phyloP scores from a whole-genome alignment of 1,139 yeast genomes.

The Suhomyces maxii region DNA sequence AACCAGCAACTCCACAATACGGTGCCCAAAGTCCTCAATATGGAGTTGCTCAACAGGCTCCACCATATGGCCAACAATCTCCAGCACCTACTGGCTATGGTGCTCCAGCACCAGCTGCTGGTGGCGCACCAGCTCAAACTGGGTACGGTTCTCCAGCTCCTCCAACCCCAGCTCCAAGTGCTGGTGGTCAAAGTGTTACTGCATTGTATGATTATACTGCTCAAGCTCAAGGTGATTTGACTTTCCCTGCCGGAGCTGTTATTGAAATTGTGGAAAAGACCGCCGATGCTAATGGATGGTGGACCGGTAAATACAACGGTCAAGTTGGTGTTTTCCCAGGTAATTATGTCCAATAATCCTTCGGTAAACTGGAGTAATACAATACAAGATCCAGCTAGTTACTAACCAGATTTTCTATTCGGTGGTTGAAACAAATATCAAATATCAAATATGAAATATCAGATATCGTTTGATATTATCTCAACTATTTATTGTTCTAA shows the following conservation, averaged over 20 bases:
- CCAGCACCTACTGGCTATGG: constrained; percentile 11
- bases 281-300: constrained; percentile 90
- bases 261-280: constrained; percentile 83
- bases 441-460: too few relatives aligned
- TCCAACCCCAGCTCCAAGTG: constrained; percentile 33
- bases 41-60: constrained; percentile 21
- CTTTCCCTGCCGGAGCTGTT: constrained; percentile 83
- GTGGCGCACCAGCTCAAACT: constrained; percentile 15
- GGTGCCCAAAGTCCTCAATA: constrained; percentile 7
- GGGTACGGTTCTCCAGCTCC: constrained; percentile 22
- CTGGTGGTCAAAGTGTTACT: constrained; percentile 60
- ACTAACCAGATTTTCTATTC: too few relatives aligned
- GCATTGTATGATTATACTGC: constrained; percentile 78
- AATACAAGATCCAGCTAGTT: too few relatives aligned
- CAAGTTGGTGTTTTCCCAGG: constrained; percentile 93
- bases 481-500: too few relatives aligned
- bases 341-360: constrained; percentile 75
- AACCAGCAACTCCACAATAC: constrained; percentile 10
- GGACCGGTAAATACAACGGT: constrained; percentile 93
- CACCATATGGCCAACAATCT: constrained; percentile 9
- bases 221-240: constrained; percentile 86
- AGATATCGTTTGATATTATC: too few relatives aligned
- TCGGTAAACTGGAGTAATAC: not conserved
- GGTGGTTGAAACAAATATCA: too few relatives aligned
- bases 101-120: constrained; percentile 15